Percentiles rank a stretch among this genome's conserved stretches.
These are phyloP conservation scores for Ophiostoma novo-ulmi DNA, from an alignment of 2,329 filamentous ascomycete species.

Conservation along the genomic window DNA sequence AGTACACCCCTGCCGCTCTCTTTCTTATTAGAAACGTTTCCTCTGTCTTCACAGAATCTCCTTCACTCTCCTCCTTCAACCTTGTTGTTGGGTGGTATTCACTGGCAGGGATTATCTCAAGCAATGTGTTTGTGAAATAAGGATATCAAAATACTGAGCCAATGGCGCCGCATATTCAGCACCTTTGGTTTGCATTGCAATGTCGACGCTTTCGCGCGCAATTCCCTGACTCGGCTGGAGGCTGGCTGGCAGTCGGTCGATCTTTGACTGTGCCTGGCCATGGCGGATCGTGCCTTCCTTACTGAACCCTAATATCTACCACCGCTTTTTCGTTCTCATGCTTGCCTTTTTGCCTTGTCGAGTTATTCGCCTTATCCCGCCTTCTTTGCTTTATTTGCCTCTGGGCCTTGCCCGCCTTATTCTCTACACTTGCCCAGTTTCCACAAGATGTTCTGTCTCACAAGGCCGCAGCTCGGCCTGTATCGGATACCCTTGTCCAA, in stretches of 20 bases:
- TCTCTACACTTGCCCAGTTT: neutral
- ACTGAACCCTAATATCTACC: neutral
- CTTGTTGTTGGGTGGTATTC: neutral
- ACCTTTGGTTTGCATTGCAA: neutral
- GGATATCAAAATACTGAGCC: neutral
- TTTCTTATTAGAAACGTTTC: neutral
- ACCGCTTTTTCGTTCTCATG: neutral
- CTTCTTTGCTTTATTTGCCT: neutral
- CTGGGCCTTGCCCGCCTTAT: too few species aligned
- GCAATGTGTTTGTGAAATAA: neutral
- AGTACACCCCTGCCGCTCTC: neutral
- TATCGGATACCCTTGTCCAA: neutral
- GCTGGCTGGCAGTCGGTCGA: too few species aligned
- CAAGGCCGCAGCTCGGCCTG: neutral
- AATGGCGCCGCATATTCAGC: neutral
- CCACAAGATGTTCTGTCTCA: neutral
- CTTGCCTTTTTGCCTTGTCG: too few species aligned
- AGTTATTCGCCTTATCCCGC: too few species aligned
- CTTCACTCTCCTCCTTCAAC: neutral
- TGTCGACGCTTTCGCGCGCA: too few species aligned
- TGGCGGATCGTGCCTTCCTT: slow-evolving; percentile 4
- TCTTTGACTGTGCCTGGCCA: neutral
- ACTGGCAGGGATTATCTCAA: neutral
- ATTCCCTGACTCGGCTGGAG: too few species aligned
- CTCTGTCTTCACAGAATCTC: neutral